phyloP scores from a whole-genome alignment of 2,329 filamentous ascomycete genomes.

The Pseudocercospora fijiensis region DNA sequence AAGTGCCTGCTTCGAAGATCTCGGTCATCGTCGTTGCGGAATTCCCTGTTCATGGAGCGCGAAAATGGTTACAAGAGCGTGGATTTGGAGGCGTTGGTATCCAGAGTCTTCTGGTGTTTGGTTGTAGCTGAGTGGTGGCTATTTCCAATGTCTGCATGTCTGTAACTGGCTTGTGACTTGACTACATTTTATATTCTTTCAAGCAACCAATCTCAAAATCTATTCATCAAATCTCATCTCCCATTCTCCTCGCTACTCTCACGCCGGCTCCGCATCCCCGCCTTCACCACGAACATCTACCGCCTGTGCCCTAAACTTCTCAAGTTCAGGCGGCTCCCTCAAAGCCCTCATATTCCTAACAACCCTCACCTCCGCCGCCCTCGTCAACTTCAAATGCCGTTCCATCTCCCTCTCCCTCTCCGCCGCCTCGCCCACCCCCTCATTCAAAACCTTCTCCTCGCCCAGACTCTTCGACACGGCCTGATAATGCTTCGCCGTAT shows the following conservation, averaged over 20 bases:
- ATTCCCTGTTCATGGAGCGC: slow-evolving; percentile 57
- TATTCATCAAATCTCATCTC: neutral
- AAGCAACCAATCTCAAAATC: neutral
- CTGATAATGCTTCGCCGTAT: slow-evolving; percentile 65
- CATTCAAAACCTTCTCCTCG: slow-evolving; percentile 49
- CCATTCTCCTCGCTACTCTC: slow-evolving; percentile 12
- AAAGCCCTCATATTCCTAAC: slow-evolving; percentile 72
- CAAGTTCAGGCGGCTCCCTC: slow-evolving; percentile 64
- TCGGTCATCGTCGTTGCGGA: slow-evolving; percentile 57
- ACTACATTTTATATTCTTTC: too few relatives aligned
- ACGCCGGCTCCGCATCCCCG: neutral
- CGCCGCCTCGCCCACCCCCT: slow-evolving; percentile 44
- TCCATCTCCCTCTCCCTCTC: slow-evolving; percentile 53
- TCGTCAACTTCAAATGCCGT: slow-evolving; percentile 68
- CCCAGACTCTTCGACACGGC: slow-evolving; percentile 57
- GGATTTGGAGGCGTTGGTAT: slow-evolving; percentile 54
- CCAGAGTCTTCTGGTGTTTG: slow-evolving; percentile 56
- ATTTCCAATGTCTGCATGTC: neutral
- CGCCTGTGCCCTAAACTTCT: slow-evolving; percentile 57
- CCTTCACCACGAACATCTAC: slow-evolving; percentile 26
- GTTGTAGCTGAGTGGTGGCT: slow-evolving; percentile 31
- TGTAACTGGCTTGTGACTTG: neutral
- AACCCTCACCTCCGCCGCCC: slow-evolving; percentile 84
- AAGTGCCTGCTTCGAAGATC: slow-evolving; percentile 45
- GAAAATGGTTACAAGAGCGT: slow-evolving; percentile 45